These are phyloP conservation scores for Backusella australiensis DNA, from an alignment of 192 early-diverging fungal species.

Conservation along the genomic window DNA sequence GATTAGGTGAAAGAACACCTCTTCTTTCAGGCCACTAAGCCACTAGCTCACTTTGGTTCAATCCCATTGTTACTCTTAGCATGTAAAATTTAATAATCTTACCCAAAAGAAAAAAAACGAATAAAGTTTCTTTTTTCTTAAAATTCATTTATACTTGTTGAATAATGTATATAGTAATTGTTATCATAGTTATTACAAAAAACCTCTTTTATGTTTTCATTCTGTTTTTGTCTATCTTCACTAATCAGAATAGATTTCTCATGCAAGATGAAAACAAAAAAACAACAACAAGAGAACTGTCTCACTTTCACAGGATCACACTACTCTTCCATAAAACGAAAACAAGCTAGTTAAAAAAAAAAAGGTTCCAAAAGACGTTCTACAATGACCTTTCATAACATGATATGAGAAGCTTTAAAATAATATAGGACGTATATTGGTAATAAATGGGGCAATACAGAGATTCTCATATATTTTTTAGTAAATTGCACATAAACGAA, in stretches of 20 bases:
- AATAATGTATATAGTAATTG: background rate
- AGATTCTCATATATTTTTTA: too few relatives aligned
- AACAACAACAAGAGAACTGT: background rate
- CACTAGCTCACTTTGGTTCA: background rate
- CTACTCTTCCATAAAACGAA: background rate
- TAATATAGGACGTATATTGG: too few relatives aligned
- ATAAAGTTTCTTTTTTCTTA: background rate
- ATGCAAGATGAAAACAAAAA: too few relatives aligned
- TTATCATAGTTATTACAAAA: background rate
- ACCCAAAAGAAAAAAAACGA: background rate
- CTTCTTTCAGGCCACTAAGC: constrained; percentile 16
- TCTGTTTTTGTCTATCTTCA: background rate
- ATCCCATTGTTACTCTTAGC: background rate
- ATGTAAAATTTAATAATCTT: background rate
- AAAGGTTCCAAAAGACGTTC: background rate
- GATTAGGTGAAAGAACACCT: constrained; percentile 34
- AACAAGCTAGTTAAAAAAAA: background rate
- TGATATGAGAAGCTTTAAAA: background rate
- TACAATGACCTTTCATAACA: background rate
- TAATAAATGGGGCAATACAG: too few relatives aligned
- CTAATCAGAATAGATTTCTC: background rate
- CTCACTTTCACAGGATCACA: background rate
- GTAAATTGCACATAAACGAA: background rate
- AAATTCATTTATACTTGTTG: too few relatives aligned
- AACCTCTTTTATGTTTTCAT: background rate